Conservation (phyloP, 495 filamentous ascomycete genomes). For the Durotheca rogersii region DNA sequence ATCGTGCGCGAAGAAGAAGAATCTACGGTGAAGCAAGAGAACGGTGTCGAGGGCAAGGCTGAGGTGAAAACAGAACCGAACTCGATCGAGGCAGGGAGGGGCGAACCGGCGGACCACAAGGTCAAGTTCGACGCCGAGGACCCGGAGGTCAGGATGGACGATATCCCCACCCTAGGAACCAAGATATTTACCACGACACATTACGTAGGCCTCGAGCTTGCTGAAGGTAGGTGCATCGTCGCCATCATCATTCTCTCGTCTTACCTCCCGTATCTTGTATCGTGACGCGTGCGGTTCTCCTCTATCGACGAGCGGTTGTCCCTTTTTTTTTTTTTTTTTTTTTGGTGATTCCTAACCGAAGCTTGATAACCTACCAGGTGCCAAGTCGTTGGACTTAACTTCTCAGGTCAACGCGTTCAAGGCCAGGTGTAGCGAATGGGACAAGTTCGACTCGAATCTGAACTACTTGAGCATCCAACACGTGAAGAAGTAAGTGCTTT, state of each 20-base stretch:
- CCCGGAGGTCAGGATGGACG: conserved; percentile 45
- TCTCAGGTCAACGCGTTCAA: conserved; percentile 74
- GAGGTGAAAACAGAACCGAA: conserved; percentile 39
- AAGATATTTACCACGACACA: conserved; percentile 82
- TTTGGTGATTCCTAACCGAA: conserved; percentile 38
- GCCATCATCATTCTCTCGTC: no score
- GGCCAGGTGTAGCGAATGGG: conserved; percentile 63
- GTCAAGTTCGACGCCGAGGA: conserved; percentile 20
- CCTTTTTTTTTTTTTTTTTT: no score
- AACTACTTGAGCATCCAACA: conserved; percentile 68
- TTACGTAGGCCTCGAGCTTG: conserved; percentile 79
- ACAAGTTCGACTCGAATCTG: conserved; percentile 56
- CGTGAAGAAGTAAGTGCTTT: conserved; percentile 66
- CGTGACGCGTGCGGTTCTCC: conserved; percentile 53
- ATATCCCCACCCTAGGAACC: conserved; percentile 21
- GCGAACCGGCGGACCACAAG: conserved; percentile 13
- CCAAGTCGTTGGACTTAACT: conserved; percentile 66
- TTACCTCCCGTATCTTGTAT: conserved; percentile 39
- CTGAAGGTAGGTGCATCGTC: conserved; percentile 58
- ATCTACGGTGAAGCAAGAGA: conserved; percentile 50
- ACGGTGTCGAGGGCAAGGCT: conserved; percentile 41
- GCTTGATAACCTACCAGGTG: conserved; percentile 40
- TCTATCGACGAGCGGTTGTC: conserved; percentile 46
- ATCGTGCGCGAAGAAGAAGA: conserved; percentile 51
- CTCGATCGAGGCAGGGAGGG: conserved; percentile 52